Evolutionary conservation across 768 basidiomycete genomes (phyloP).

Genomic region (Cystoderma amianthinum): DNA sequence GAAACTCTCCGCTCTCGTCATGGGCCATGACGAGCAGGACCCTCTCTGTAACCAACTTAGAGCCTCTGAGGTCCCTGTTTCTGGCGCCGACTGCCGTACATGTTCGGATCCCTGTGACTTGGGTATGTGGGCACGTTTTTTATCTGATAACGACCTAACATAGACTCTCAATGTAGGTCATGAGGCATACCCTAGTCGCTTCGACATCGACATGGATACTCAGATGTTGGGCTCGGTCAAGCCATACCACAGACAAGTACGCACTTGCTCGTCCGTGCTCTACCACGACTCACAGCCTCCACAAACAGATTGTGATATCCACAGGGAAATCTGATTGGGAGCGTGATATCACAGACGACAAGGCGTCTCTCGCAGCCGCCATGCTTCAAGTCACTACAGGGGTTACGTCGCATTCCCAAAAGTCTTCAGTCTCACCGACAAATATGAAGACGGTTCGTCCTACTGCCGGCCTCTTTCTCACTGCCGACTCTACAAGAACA

Average conservation of each 20-base stretch:
- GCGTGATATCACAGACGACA: slow-evolving; percentile 65
- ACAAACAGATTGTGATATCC: slow-evolving; percentile 73
- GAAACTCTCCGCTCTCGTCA: slow-evolving; percentile 31
- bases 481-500: slow-evolving; percentile 46
- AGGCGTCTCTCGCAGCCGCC: slow-evolving; percentile 64
- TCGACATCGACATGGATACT: slow-evolving; percentile 73
- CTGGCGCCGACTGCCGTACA: slow-evolving; percentile 59
- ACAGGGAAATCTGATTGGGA: slow-evolving; percentile 91
- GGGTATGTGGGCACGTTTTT: slow-evolving; percentile 27
- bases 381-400: slow-evolving; percentile 28
- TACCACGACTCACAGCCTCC: slow-evolving; percentile 2
- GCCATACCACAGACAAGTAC: slow-evolving; percentile 77
- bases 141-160: slow-evolving; percentile 18
- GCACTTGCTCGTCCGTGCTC: slow-evolving; percentile 2
- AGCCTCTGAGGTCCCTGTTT: slow-evolving; percentile 55
- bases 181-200: slow-evolving; percentile 64
- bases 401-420: slow-evolving; percentile 2
- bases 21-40: slow-evolving; percentile 31
- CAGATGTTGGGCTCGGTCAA: slow-evolving; percentile 84
- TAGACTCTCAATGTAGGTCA: slow-evolving; percentile 41
- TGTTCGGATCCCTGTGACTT: slow-evolving; percentile 78
- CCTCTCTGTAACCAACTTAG: slow-evolving; percentile 44
- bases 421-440: slow-evolving; percentile 13
- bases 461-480: slow-evolving; percentile 50
- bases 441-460: slow-evolving; percentile 21